Evolutionary conservation across 2,329 filamentous ascomycete species (phyloP), one percentile per base, ranked within the genome.

Genomic region (Raffaelea ambrosiae): DNA sequence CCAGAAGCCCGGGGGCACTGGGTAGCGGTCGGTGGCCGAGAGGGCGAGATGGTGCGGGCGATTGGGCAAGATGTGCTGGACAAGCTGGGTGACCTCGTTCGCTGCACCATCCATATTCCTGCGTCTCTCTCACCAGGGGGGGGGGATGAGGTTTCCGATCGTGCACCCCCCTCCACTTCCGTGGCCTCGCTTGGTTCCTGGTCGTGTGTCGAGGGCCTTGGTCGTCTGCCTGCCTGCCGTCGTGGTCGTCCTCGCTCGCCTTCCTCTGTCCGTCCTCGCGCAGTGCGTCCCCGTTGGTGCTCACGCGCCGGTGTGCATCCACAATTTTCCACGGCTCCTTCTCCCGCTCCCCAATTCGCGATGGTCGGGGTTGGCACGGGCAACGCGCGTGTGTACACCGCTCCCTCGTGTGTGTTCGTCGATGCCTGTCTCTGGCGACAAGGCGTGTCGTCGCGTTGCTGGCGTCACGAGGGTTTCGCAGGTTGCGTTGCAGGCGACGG

Each of bases 31-130:
- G 54, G 72, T 68, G 44, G 71, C 59, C 33, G 66, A 69, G 53
- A 72, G 63, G 35, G 74, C 72, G 33, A 81, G 68, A 54, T 76
- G 72, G 59, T 79, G 72, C 53, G 55, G 55, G 18, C 50, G 45
- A 7, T 56, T 51, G 31, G 56, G 56, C 45, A 58, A 44, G 31
- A 57, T 38, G 47, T 40, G 50, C 56, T 56, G 51, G 35, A 47
- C 56, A 43, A 58, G 54, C 45, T 53, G 50, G 43, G 47, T 49
- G 50, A 58, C 51, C 44, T 54, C 51, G 26, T 54, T 50, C 45
- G 52, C 53, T 44, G 51, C 53, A 51, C 47, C 53, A 55, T 57
- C 56, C 56, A 58, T 58, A 49, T 56, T 55, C 50, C 40, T 35
- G 20, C 23, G 47, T 38, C 13, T 23, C 36, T 18, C 9, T 7